A percentile compares a stretch with the other conserved stretches of the same genome.
Conservation (phyloP, 345 rosid genomes). For the Populus tremula region DNA sequence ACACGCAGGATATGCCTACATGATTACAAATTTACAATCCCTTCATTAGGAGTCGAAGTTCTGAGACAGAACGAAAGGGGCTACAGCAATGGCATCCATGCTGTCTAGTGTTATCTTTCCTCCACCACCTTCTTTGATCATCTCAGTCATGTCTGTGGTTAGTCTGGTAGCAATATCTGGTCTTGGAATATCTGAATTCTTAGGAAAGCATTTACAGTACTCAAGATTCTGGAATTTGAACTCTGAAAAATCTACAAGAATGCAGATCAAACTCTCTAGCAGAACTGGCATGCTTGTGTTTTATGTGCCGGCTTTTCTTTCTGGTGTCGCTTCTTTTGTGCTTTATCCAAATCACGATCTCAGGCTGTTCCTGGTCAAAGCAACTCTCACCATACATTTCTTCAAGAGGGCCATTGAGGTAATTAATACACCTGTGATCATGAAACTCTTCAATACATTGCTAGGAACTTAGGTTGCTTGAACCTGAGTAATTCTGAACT, state of each 20-base stretch:
- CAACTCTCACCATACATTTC: neutral
- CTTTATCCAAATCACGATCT: neutral
- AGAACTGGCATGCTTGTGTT: neutral
- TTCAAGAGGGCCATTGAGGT: constrained; percentile 3
- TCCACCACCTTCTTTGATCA: neutral
- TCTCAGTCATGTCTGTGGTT: constrained; percentile 1
- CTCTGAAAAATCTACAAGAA: neutral
- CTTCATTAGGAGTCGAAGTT: neutral
- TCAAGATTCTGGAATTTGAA: constrained; percentile 4
- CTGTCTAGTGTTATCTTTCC: neutral
- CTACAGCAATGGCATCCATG: neutral
- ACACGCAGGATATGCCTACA: neutral
- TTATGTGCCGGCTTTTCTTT: neutral
- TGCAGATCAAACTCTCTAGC: constrained; percentile 6
- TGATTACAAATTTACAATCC: neutral
- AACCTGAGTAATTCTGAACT: neutral
- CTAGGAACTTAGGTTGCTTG: neutral
- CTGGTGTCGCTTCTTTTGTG: neutral
- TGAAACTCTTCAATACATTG: neutral
- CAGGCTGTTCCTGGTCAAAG: neutral
- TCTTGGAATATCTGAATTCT: neutral
- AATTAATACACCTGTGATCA: neutral
- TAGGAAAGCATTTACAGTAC: constrained; percentile 3
- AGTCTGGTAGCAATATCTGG: neutral
- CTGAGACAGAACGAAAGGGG: neutral